Conservation (phyloP, 768 basidiomycete species). For the Candolleomyces efflorescens region DNA sequence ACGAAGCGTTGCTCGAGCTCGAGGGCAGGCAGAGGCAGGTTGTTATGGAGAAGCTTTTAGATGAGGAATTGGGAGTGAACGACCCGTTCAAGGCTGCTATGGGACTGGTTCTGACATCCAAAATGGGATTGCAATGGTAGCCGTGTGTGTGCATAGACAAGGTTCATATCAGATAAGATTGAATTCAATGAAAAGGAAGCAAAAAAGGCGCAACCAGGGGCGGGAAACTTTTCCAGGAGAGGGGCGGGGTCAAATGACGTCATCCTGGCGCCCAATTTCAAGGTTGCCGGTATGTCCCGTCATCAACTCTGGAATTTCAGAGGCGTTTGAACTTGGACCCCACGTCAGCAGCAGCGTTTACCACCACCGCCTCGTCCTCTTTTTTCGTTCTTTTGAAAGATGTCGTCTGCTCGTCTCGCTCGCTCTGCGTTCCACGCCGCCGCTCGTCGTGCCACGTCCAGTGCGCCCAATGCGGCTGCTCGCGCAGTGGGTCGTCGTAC, state of each 20-base stretch:
- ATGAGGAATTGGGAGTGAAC: slow-evolving; percentile 25
- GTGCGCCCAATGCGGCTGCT: slow-evolving; percentile 10
- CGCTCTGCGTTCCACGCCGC: slow-evolving; percentile 30
- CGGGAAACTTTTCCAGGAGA: no score
- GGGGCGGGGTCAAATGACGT: slow-evolving; percentile 1
- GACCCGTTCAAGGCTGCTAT: slow-evolving; percentile 47
- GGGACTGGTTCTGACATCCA: slow-evolving; percentile 38
- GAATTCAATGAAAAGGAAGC: no score
- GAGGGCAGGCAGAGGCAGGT: slow-evolving; percentile 17
- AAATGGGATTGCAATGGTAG: slow-evolving; percentile 33
- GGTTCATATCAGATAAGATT: not conserved
- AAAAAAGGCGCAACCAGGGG: no score
- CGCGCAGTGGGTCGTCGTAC: slow-evolving; percentile 26
- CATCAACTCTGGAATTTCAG: not conserved
- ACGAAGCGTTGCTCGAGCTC: slow-evolving; percentile 12
- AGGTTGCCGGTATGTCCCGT: slow-evolving; percentile 37
- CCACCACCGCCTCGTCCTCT: slow-evolving; percentile 7
- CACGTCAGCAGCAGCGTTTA: slow-evolving; percentile 14
- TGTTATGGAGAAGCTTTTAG: slow-evolving; percentile 28
- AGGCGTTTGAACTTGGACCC: slow-evolving; percentile 12
- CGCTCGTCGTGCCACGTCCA: slow-evolving; percentile 27
- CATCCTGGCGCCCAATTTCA: not conserved
- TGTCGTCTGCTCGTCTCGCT: slow-evolving; percentile 40
- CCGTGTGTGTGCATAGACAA: not conserved
- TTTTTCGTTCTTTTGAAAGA: slow-evolving; percentile 13